Percentiles rank a stretch among this genome's conserved stretches.
These are phyloP conservation scores for Crithidia brevicula DNA, from an alignment of 208 protist species.

Conservation along the genomic window DNA sequence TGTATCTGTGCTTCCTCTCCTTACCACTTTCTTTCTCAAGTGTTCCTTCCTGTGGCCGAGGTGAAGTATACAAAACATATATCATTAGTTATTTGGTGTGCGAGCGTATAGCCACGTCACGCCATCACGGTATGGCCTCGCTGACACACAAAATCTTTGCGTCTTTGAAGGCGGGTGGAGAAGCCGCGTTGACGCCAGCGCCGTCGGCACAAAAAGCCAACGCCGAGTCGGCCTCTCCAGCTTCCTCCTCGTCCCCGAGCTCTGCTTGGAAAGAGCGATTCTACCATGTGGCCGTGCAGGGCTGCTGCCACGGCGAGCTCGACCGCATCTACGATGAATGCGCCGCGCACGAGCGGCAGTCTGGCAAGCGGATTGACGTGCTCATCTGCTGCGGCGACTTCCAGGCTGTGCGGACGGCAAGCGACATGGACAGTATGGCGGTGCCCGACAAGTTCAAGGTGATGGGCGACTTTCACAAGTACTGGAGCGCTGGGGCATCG, in stretches of 20 bases:
- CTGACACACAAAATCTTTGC: conserved; percentile 35
- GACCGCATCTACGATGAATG: conserved; percentile 96
- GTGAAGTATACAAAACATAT: no score
- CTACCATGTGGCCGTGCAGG: conserved; percentile 95
- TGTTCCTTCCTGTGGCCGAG: no score
- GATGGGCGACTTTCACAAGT: conserved; percentile 96
- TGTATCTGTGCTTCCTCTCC: no score
- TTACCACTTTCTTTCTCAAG: no score
- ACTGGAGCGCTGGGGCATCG: conserved; percentile 50
- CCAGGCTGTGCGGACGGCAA: conserved; percentile 93
- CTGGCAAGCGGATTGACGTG: conserved; percentile 94
- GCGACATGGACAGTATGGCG: conserved; percentile 94
- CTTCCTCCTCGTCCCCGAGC: conserved; percentile 1
- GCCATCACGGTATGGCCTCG: no score
- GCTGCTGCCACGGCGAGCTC: conserved; percentile 98
- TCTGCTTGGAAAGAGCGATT: conserved; percentile 31
- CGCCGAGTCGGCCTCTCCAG: conserved; percentile 8
- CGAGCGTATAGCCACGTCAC: no score
- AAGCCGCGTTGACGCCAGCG: background rate
- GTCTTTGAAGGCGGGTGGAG: conserved; percentile 19
- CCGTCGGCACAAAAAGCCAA: background rate
- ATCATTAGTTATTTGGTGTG: no score
- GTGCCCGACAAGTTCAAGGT: conserved; percentile 95
- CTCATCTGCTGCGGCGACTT: conserved; percentile 99
- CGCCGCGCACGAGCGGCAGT: conserved; percentile 67